phyloP scores from a whole-genome alignment of 2,329 filamentous ascomycete species.

The Hypoxylon sp. region DNA sequence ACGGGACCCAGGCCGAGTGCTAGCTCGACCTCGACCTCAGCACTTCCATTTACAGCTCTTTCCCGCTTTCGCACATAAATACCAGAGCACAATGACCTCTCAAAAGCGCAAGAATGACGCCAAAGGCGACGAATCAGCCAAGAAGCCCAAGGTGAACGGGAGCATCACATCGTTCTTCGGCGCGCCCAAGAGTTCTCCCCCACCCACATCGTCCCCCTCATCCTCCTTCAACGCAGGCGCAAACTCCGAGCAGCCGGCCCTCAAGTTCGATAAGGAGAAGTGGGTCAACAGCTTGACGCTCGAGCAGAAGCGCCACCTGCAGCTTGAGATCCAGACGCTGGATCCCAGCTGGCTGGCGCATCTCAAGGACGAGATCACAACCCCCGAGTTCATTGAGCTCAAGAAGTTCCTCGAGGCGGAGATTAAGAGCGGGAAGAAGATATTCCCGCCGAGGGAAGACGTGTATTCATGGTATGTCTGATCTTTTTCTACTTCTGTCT shows the following conservation, averaged over 20 bases:
- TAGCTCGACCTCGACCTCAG: conserved; percentile 18
- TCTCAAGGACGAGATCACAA: conserved; percentile 87
- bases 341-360: conserved; percentile 92
- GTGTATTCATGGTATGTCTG: conserved; percentile 89
- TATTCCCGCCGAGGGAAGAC: conserved; percentile 90
- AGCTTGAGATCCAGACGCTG: conserved; percentile 92
- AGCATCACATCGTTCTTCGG: conserved; percentile 94
- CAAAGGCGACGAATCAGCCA: conserved; percentile 66
- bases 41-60: neutral
- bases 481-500: neutral
- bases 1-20: conserved; percentile 20
- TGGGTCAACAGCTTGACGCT: conserved; percentile 85
- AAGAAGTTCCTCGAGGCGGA: conserved; percentile 91
- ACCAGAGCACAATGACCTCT: conserved; percentile 62
- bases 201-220: conserved; percentile 36
- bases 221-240: conserved; percentile 42
- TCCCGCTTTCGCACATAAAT: conserved; percentile 1
- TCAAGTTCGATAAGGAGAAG: conserved; percentile 87
- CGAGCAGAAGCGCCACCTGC: conserved; percentile 86
- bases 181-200: conserved; percentile 68
- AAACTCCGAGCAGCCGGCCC: conserved; percentile 52
- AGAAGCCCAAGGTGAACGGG: conserved; percentile 80
- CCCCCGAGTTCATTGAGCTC: conserved; percentile 84
- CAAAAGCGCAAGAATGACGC: conserved; percentile 76
- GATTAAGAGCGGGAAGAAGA: conserved; percentile 77